These are phyloP conservation scores for Komagataella mondaviorum DNA, from an alignment of 805 yeast genomes.

Conservation along the genomic window DNA sequence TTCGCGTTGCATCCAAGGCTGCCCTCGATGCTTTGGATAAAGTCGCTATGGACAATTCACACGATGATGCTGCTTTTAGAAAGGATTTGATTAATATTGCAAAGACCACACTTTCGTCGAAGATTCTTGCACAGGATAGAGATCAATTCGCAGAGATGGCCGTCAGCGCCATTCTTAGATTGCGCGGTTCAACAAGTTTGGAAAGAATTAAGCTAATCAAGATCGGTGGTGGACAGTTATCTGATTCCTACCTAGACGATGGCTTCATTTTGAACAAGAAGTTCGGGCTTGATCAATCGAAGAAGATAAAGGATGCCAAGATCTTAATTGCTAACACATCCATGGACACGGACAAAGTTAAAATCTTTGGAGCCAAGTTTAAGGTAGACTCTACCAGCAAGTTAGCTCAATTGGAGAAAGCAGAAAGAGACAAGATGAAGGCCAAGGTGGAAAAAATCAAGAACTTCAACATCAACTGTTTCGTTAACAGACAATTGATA, in stretches of 20 bases:
- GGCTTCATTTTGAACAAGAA: slow-evolving; percentile 87
- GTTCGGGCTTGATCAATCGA: slow-evolving; percentile 93
- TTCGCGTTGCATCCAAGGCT: slow-evolving; percentile 75
- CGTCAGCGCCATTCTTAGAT: slow-evolving; percentile 83
- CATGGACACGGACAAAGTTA: slow-evolving; percentile 94
- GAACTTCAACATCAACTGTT: slow-evolving; percentile 68
- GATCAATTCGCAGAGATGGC: slow-evolving; percentile 81
- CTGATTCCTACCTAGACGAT: slow-evolving; percentile 90
- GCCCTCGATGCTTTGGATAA: slow-evolving; percentile 71
- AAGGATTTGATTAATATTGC: slow-evolving; percentile 79
- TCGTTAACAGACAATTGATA: slow-evolving; percentile 91
- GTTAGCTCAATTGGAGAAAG: slow-evolving; percentile 86
- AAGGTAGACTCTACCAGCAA: slow-evolving; percentile 92
- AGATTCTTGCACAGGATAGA: slow-evolving; percentile 90
- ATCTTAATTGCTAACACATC: slow-evolving; percentile 92
- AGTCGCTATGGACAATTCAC: slow-evolving; percentile 63
- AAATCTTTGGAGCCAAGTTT: slow-evolving; percentile 94
- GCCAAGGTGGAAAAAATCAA: slow-evolving; percentile 79
- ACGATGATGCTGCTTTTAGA: slow-evolving; percentile 44
- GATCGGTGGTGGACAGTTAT: slow-evolving; percentile 82
- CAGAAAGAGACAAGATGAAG: slow-evolving; percentile 90
- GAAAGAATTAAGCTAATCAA: slow-evolving; percentile 90
- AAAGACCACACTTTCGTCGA: slow-evolving; percentile 85
- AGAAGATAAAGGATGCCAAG: slow-evolving; percentile 66
- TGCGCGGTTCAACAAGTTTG: slow-evolving; percentile 76